A percentile compares a stretch with the other conserved stretches of the same genome.
phyloP scores from a whole-genome alignment of 2,329 filamentous ascomycete genomes.

The Incumbomyces lentus region DNA sequence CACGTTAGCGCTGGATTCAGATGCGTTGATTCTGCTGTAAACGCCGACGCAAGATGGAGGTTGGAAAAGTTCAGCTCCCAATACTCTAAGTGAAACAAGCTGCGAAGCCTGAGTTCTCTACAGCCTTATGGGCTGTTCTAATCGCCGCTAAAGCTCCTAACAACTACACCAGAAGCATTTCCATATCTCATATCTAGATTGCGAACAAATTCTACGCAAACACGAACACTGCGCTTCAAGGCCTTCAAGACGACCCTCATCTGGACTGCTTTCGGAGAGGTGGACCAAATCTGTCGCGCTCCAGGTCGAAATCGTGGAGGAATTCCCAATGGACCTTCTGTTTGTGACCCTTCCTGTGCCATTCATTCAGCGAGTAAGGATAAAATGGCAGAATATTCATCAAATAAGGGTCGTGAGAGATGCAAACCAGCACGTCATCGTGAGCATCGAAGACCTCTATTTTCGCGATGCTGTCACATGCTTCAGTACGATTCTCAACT shows the following conservation, averaged over 20 bases:
- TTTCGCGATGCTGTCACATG: conserved; percentile 10
- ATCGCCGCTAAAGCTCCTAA: too few relatives aligned
- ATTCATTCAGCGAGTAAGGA: conserved; percentile 18
- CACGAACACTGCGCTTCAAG: too few relatives aligned
- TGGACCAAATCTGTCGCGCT: background rate
- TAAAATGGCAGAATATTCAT: conserved; percentile 21
- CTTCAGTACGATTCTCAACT: conserved; percentile 6
- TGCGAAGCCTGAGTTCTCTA: too few relatives aligned
- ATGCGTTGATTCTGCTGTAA: too few relatives aligned
- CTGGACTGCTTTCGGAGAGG: background rate
- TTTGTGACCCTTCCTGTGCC: conserved; percentile 24
- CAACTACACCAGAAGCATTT: too few relatives aligned
- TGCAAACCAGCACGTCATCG: conserved; percentile 22
- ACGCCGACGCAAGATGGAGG: too few relatives aligned
- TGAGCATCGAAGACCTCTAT: conserved; percentile 19
- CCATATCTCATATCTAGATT: too few relatives aligned
- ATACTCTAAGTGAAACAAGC: too few relatives aligned
- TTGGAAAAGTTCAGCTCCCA: too few relatives aligned
- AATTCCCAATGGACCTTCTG: conserved; percentile 14
- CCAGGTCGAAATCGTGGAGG: conserved; percentile 11
- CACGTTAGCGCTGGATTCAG: too few relatives aligned
- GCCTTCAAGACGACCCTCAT: background rate
- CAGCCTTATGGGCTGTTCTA: too few relatives aligned
- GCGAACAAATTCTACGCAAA: too few relatives aligned
- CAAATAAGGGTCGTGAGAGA: conserved; percentile 23